A percentile compares a stretch with the other conserved stretches of the same genome.
Evolutionary conservation across 2,329 filamentous ascomycete species (phyloP).

Genomic region (Colletotrichum sp.): DNA sequence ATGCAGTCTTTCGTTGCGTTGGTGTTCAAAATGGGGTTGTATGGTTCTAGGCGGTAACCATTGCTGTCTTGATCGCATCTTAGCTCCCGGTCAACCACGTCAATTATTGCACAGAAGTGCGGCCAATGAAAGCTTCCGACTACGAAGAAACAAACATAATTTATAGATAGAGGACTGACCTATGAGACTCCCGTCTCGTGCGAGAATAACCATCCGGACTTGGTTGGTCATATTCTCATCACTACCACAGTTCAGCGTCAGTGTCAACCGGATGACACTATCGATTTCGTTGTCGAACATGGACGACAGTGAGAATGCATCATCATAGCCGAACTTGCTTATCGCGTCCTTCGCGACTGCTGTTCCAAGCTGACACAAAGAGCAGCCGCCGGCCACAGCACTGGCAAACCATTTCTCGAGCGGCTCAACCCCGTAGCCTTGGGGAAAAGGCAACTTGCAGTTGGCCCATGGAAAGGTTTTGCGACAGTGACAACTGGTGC

Average conservation of each 20-base stretch:
- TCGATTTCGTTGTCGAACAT: not conserved
- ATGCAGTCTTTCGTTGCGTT: not conserved
- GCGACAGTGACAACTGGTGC: not conserved
- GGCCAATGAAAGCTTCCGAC: not conserved
- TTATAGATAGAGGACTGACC: not conserved
- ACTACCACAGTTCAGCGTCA: not conserved
- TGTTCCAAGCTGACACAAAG: not conserved
- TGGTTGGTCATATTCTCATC: not conserved
- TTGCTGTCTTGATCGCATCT: not conserved
- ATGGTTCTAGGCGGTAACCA: not conserved
- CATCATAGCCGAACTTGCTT: not conserved
- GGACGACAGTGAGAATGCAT: not conserved
- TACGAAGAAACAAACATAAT: not conserved
- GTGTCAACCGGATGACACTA: not conserved
- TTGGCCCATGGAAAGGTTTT: not conserved
- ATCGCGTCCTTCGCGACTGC: not conserved
- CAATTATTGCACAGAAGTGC: not conserved
- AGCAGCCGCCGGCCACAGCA: not conserved
- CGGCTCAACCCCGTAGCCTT: not conserved
- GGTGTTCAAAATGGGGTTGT: not conserved
- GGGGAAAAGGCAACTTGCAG: not conserved
- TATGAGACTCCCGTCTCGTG: not conserved
- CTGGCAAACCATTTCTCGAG: not conserved
- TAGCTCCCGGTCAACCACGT: not conserved
- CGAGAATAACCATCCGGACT: not conserved